A percentile compares a stretch with the other conserved stretches of the same genome.
Evolutionary conservation across 441 rosid genomes (phyloP).

Genomic region (Brassica balearica): DNA sequence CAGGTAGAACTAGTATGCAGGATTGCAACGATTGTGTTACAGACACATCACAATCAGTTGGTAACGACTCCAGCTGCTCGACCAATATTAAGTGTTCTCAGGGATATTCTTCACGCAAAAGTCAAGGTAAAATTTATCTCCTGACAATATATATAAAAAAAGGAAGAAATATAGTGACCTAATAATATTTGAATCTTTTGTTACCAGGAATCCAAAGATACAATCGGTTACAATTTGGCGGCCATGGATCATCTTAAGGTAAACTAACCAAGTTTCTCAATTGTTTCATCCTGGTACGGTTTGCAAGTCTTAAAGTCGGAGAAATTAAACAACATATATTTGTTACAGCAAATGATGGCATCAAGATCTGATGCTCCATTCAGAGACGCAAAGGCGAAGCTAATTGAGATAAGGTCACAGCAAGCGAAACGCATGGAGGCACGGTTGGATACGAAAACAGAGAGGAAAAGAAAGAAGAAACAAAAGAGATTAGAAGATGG

Average conservation of each 20-base stretch:
- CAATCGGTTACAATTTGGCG: neutral
- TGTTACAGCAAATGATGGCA: constrained; percentile 84
- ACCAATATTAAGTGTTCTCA: constrained; percentile 69
- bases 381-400: constrained; percentile 74
- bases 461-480: constrained; percentile 69
- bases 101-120: constrained; percentile 70
- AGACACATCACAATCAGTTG: constrained; percentile 82
- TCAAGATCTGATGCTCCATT: constrained; percentile 85
- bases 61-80: constrained; percentile 83
- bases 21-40: constrained; percentile 71
- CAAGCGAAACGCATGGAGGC: constrained; percentile 72
- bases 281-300: neutral
- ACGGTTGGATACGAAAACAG: constrained; percentile 58
- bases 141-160: too few species aligned
- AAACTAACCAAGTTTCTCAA: neutral
- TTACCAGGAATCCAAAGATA: neutral
- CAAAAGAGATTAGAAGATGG: constrained; percentile 62
- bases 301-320: neutral
- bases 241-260: constrained; percentile 1
- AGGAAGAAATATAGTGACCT: neutral
- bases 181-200: neutral
- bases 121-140: constrained; percentile 62
- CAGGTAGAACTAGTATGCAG: constrained; percentile 93
- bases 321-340: too few species aligned
- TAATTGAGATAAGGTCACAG: constrained; percentile 70